Evolutionary conservation across 1,284 basidiomycete species (phyloP).

Genomic region (Apiotrichum gamsii): DNA sequence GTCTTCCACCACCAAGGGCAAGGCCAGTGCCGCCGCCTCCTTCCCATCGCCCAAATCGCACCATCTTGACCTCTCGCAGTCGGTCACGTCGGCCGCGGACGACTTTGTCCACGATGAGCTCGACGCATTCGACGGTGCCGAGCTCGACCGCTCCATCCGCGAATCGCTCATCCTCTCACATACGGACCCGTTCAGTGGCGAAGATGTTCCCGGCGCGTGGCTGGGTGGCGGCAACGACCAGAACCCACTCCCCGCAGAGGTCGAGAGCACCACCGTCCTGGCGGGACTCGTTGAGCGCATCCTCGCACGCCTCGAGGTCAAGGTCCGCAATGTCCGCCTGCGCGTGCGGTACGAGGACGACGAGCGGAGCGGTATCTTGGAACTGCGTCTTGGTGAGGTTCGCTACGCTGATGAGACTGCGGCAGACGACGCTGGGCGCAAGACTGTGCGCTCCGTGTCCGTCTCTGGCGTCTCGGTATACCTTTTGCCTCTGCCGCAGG

Average conservation of each 20-base stretch:
- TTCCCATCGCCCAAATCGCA: constrained; percentile 1
- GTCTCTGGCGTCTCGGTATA: constrained; percentile 25
- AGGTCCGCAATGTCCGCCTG: constrained; percentile 61
- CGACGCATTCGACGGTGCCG: constrained; percentile 61
- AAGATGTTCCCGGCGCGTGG: constrained; percentile 37
- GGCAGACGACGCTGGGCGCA: constrained; percentile 1
- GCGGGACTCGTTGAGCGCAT: constrained; percentile 76
- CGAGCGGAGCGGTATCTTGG: constrained; percentile 27
- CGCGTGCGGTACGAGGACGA: constrained; percentile 33
- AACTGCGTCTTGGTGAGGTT: constrained; percentile 38
- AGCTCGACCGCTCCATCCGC: constrained; percentile 62
- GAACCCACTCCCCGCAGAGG: background rate
- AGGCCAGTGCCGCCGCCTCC: constrained; percentile 3
- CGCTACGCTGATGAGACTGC: constrained; percentile 39
- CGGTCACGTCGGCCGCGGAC: constrained; percentile 71
- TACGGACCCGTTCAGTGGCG: constrained; percentile 34
- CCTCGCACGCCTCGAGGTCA: constrained; percentile 72
- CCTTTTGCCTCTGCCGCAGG: constrained; percentile 21
- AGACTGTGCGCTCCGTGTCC: constrained; percentile 23
- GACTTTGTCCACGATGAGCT: constrained; percentile 79
- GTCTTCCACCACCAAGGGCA: constrained; percentile 50
- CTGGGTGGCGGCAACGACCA: constrained; percentile 8
- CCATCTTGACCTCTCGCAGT: constrained; percentile 59
- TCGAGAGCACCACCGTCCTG: constrained; percentile 65
- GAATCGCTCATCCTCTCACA: constrained; percentile 35